Evolutionary conservation across 495 filamentous ascomycete species (phyloP).

Genomic region (Penicillium chermesinum): DNA sequence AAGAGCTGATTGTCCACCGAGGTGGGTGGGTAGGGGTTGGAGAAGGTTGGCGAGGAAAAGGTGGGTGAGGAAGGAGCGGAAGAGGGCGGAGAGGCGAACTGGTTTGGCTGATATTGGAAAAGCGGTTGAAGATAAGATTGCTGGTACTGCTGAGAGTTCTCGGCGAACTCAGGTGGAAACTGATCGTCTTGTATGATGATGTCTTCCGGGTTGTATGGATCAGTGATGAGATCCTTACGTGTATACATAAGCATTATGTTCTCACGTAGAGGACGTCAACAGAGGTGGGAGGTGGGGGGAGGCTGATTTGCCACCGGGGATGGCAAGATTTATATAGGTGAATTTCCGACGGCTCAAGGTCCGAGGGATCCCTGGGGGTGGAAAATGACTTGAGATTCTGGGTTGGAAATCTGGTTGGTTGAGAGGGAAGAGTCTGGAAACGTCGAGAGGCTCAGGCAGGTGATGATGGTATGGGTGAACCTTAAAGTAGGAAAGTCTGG

Average conservation of each 20-base stretch:
- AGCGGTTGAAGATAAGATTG: constrained; percentile 31
- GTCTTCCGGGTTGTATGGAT: constrained; percentile 35
- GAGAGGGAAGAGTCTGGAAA: constrained; percentile 34
- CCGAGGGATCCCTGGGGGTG: constrained; percentile 21
- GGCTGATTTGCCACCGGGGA: constrained; percentile 30
- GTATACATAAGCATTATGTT: constrained; percentile 46
- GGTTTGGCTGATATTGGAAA: constrained; percentile 31
- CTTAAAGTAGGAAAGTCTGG: constrained; percentile 18
- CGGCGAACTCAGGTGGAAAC: constrained; percentile 32
- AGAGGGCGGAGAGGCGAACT: constrained; percentile 40
- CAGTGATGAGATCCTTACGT: constrained; percentile 48
- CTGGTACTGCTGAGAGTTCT: constrained; percentile 27
- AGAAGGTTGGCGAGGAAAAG: constrained; percentile 41
- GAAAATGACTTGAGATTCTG: background rate
- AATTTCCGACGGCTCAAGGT: constrained; percentile 29
- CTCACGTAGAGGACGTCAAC: constrained; percentile 28
- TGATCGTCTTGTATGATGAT: constrained; percentile 46
- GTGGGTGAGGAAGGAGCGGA: constrained; percentile 38
- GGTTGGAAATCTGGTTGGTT: background rate
- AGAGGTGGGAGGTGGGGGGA: constrained; percentile 18
- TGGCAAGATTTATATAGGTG: constrained; percentile 28
- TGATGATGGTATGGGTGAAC: constrained; percentile 13
- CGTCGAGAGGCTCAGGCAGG: constrained; percentile 25
- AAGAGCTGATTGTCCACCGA: constrained; percentile 32
- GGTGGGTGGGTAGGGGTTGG: constrained; percentile 29